Evolutionary conservation across 345 rosid species (phyloP).

Genomic region (Nasturtium officinale): DNA sequence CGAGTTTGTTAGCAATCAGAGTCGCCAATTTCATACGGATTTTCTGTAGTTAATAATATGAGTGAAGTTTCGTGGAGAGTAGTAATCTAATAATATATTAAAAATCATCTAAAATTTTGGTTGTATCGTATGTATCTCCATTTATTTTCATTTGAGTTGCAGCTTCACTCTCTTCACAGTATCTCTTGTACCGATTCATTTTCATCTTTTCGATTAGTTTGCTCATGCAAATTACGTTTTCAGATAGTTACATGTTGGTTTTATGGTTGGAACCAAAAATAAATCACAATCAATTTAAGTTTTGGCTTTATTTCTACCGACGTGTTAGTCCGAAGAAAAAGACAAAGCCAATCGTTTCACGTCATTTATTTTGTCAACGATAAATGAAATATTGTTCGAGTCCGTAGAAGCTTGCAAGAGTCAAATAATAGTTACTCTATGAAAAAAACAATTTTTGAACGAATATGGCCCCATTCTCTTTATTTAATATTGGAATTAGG

Average conservation of each 20-base stretch:
- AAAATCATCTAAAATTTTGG: too few relatives aligned
- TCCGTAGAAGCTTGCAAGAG: slow-evolving; percentile 12
- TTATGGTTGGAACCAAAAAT: neutral
- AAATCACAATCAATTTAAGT: neutral
- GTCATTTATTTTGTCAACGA: slow-evolving; percentile 22
- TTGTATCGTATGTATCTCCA: too few relatives aligned
- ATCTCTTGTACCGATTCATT: too few relatives aligned
- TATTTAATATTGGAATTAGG: slow-evolving; percentile 16
- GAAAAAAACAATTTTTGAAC: neutral
- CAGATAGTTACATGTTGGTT: neutral
- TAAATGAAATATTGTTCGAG: neutral
- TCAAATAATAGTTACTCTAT: slow-evolving; percentile 10
- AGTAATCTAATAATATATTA: too few relatives aligned
- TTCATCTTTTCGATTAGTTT: neutral
- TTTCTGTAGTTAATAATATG: too few relatives aligned
- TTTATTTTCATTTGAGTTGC: too few relatives aligned
- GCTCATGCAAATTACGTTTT: neutral
- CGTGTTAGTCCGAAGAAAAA: slow-evolving; percentile 4
- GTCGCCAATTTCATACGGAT: neutral
- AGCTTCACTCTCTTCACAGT: too few relatives aligned
- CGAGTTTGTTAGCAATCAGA: neutral
- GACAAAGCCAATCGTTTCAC: slow-evolving; percentile 19
- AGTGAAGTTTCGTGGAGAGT: neutral
- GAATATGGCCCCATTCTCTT: slow-evolving; percentile 11
- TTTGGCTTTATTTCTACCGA: slow-evolving; percentile 22